Conservation (phyloP, 2,329 filamentous ascomycete genomes). For the Colletotrichum sp. region DNA sequence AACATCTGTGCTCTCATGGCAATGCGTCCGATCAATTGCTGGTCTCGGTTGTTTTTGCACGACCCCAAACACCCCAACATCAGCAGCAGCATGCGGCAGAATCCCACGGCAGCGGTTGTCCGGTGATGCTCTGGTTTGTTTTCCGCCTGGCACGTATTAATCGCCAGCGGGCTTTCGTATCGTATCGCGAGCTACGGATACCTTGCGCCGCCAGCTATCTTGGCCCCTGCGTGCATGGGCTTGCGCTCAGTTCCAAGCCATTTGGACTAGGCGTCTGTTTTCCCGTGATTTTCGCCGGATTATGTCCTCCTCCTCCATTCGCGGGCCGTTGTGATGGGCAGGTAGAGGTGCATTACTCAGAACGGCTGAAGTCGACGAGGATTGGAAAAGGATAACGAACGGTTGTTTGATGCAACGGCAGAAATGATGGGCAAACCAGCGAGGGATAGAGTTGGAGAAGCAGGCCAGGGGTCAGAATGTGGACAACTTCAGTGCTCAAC, state of each 20-base stretch:
- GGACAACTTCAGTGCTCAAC: not conserved
- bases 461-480: not conserved
- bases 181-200: not conserved
- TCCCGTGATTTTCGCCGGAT: not conserved
- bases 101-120: not conserved
- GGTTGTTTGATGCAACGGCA: not conserved
- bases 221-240: conserved; percentile 7
- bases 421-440: not conserved
- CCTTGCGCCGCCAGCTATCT: not conserved
- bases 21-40: conserved; percentile 10
- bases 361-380: not conserved
- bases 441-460: conserved; percentile 7
- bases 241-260: conserved; percentile 5
- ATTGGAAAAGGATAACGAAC: not conserved
- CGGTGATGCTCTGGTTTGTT: not conserved
- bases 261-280: not conserved
- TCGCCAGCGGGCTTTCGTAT: not conserved
- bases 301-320: not conserved
- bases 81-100: not conserved
- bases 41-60: not conserved
- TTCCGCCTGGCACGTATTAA: not conserved
- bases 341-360: not conserved
- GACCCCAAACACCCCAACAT: not conserved
- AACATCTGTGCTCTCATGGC: conserved; percentile 14
- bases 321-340: not conserved